phyloP scores from a whole-genome alignment of 768 basidiomycete genomes.

The Lactarius vividus region DNA sequence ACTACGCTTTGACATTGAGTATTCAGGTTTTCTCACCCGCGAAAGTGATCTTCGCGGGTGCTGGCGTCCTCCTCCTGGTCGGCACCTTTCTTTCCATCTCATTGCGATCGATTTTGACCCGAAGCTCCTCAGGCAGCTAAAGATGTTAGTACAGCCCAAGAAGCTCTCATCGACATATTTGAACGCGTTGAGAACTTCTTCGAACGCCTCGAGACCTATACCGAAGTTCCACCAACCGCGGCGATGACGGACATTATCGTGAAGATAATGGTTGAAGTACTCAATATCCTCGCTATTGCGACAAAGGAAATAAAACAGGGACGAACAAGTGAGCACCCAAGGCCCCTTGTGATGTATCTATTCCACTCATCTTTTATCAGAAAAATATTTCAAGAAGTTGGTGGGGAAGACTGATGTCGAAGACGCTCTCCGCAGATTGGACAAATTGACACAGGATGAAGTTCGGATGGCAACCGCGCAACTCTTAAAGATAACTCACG shows the following conservation, averaged over 20 bases:
- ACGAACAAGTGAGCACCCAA: neutral
- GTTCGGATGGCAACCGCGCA: neutral
- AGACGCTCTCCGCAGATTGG: no score
- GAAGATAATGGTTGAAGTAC: constrained; percentile 4
- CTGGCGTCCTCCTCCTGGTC: neutral
- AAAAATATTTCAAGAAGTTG: no score
- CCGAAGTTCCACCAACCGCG: neutral
- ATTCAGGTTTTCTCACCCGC: neutral
- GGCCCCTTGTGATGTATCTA: no score
- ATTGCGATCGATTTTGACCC: no score
- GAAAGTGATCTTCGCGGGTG: constrained; percentile 4
- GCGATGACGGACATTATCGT: neutral
- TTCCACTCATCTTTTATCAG: no score
- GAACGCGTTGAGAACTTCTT: neutral
- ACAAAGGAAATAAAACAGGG: constrained; percentile 7
- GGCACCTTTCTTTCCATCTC: neutral
- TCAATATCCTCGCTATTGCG: neutral
- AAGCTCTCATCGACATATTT: neutral
- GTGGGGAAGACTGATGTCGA: no score
- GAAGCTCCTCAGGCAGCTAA: neutral
- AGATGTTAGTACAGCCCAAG: neutral
- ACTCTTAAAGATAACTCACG: neutral
- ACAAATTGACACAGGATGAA: no score
- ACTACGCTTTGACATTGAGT: no score
- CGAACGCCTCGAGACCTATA: neutral